A percentile compares a stretch with the other conserved stretches of the same genome.
phyloP scores from a whole-genome alignment of 345 rosid species.

The Populus davidiana region DNA sequence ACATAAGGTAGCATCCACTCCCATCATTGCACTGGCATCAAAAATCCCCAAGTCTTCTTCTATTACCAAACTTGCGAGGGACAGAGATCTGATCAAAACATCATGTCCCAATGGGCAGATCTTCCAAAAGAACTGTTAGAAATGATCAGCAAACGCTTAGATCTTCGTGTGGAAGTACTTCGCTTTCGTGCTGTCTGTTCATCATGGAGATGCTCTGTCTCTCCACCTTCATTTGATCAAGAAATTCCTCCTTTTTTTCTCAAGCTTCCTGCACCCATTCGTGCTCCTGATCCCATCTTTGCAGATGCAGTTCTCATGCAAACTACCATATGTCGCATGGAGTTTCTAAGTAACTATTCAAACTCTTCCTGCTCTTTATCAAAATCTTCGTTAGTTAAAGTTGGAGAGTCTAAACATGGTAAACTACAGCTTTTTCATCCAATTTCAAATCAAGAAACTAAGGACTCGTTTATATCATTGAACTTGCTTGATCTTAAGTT shows the following conservation, averaged over 20 bases:
- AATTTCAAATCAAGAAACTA: not conserved
- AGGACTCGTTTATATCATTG: not conserved
- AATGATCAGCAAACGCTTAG: constrained; percentile 7
- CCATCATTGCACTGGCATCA: no score
- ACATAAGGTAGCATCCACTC: no score
- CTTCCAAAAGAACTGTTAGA: constrained; percentile 12
- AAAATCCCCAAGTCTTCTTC: no score
- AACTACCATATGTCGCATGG: not conserved
- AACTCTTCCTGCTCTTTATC: not conserved
- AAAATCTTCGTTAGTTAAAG: constrained; percentile 7
- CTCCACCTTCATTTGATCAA: not conserved
- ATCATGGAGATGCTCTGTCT: constrained; percentile 3
- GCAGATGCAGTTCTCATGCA: not conserved
- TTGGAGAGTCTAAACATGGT: constrained; percentile 2
- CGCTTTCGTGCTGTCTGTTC: constrained; percentile 18
- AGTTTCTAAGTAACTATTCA: not conserved
- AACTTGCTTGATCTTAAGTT: constrained; percentile 2
- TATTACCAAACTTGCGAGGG: no score
- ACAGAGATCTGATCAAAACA: not conserved
- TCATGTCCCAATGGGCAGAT: constrained; percentile 4
- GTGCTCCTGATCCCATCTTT: not conserved
- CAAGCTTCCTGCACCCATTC: not conserved
- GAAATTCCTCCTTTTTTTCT: not conserved
- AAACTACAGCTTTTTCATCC: constrained; percentile 12
- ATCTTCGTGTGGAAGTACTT: constrained; percentile 1